These are phyloP conservation scores for Termitomyces sp. DNA, from an alignment of 768 basidiomycete genomes.

Conservation along the genomic window DNA sequence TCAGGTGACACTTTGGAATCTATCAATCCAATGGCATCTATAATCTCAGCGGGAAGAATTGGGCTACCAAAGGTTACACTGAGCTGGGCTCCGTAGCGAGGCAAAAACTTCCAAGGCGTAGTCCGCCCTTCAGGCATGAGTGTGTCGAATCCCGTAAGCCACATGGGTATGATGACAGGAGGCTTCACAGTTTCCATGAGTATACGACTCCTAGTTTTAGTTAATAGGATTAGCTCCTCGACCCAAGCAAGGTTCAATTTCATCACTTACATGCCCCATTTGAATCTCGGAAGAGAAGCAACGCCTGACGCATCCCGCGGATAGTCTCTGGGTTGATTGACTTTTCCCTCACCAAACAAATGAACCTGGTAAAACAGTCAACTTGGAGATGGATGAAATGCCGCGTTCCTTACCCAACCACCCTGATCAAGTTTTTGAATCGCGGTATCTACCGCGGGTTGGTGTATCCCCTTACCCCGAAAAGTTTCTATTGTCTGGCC, in stretches of 20 bases:
- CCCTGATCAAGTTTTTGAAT: conserved; percentile 77
- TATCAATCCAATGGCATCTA: conserved; percentile 10
- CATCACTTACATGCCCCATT: conserved; percentile 87
- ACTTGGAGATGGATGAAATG: neutral
- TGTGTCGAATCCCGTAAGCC: conserved; percentile 81
- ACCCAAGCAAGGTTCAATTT: neutral
- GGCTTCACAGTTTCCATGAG: conserved; percentile 53
- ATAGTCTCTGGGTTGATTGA: conserved; percentile 67
- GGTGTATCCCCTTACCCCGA: conserved; percentile 85
- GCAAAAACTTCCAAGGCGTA: conserved; percentile 68
- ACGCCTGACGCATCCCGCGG: conserved; percentile 32
- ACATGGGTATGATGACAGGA: conserved; percentile 88
- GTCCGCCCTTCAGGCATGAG: conserved; percentile 85
- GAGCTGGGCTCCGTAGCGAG: conserved; percentile 55
- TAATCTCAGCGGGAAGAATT: conserved; percentile 38
- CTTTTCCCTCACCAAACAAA: conserved; percentile 84
- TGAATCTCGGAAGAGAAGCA: conserved; percentile 66
- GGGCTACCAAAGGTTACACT: conserved; percentile 81
- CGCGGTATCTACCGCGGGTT: conserved; percentile 80
- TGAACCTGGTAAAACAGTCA: conserved; percentile 56
- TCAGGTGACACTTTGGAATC: neutral
- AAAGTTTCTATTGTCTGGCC: conserved; percentile 93
- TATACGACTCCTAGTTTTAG: conserved; percentile 62
- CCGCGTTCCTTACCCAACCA: conserved; percentile 62
- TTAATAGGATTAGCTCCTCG: neutral